Evolutionary conservation across 1,139 yeast genomes (phyloP).

Genomic region (Oligophagozyma castellii): DNA sequence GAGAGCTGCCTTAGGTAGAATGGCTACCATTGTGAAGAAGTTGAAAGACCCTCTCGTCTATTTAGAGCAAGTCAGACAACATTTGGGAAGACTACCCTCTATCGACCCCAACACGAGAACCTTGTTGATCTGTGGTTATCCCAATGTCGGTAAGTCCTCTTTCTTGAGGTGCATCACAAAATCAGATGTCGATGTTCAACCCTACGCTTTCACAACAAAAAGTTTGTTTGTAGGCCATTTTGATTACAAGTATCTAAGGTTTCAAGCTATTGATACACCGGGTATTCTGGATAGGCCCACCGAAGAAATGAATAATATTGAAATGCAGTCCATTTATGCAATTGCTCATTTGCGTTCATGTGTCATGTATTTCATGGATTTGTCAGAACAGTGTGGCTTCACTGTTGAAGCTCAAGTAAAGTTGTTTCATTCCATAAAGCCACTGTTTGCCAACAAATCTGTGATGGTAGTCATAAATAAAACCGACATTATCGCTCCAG

Average conservation of each 20-base stretch:
- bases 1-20: constrained; percentile 97
- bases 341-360: constrained; percentile 96
- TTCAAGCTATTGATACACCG: constrained; percentile 98
- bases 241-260: constrained; percentile 91
- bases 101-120: constrained; percentile 99
- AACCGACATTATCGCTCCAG: constrained; percentile 75
- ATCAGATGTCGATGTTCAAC: constrained; percentile 98
- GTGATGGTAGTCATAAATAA: constrained; percentile 93
- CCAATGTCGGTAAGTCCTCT: constrained; percentile 97
- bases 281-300: constrained; percentile 98
- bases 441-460: constrained; percentile 90
- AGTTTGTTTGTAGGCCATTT: constrained; percentile 93
- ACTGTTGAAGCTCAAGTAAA: constrained; percentile 95
- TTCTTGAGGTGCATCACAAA: constrained; percentile 86
- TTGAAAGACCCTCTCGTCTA: constrained; percentile 86
- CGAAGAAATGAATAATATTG: constrained; percentile 98
- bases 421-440: constrained; percentile 91
- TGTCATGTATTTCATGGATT: constrained; percentile 93
- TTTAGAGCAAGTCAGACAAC: constrained; percentile 97
- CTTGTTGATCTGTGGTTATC: constrained; percentile 92
- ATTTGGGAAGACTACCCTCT: constrained; percentile 93
- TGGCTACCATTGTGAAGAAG: constrained; percentile 95
- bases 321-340: constrained; percentile 97
- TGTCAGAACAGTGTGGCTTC: constrained; percentile 98
- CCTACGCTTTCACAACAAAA: constrained; percentile 96